These are phyloP conservation scores for Pistacia atlantica DNA, from an alignment of 345 rosid genomes.

Conservation along the genomic window DNA sequence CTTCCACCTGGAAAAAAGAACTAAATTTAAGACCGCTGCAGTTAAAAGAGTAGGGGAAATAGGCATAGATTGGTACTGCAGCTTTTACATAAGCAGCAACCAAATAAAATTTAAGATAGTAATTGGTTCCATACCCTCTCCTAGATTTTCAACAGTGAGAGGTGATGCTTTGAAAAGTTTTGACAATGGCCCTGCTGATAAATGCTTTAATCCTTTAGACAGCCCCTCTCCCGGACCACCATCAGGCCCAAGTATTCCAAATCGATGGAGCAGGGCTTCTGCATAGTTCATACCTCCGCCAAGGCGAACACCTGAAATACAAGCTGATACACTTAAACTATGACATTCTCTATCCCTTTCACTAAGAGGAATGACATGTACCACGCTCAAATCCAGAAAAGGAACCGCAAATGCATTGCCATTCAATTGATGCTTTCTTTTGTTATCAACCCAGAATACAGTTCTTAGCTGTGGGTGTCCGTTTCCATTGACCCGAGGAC, in stretches of 20 bases:
- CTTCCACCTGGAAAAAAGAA: conserved; percentile 43
- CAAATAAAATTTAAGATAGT: neutral
- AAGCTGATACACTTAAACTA: conserved; percentile 76
- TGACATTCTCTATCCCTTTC: conserved; percentile 85
- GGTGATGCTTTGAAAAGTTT: conserved; percentile 77
- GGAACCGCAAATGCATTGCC: conserved; percentile 46
- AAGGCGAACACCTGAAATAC: conserved; percentile 83
- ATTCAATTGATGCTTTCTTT: conserved; percentile 41
- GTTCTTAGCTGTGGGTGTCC: conserved; percentile 63
- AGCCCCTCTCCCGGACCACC: conserved; percentile 96
- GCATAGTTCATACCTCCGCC: conserved; percentile 98
- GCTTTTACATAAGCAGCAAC: neutral
- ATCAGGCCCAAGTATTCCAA: conserved; percentile 86
- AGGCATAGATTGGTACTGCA: conserved; percentile 9
- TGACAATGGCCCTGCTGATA: conserved; percentile 82
- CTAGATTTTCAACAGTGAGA: conserved; percentile 48
- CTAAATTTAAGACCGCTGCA: conserved; percentile 23
- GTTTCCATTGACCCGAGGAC: conserved; percentile 38
- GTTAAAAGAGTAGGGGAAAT: conserved; percentile 1
- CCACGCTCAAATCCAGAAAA: conserved; percentile 73
- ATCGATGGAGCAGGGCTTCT: conserved; percentile 86
- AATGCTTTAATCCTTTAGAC: conserved; percentile 73
- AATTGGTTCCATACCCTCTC: conserved; percentile 38
- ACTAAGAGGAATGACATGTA: conserved; percentile 83
- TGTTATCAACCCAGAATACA: conserved; percentile 86